Percentiles rank a stretch among this genome's conserved stretches.
phyloP scores from a whole-genome alignment of 2,329 filamentous ascomycete species.

The Aspergillus aculeatus region DNA sequence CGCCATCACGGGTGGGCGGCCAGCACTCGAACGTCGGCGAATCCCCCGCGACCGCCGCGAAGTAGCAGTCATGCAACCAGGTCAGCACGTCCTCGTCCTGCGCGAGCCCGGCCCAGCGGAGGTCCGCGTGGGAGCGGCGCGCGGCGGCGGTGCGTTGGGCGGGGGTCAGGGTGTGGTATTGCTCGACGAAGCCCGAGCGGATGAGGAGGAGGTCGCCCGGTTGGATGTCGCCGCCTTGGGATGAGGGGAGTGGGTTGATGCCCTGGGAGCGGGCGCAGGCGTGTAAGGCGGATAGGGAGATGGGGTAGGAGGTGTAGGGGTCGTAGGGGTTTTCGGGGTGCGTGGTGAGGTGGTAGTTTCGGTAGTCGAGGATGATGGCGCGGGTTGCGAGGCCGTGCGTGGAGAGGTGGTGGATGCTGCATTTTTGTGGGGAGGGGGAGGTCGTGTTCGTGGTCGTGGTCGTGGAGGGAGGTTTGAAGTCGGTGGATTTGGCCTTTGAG shows the following conservation, averaged over 20 bases:
- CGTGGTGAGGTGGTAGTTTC: conserved; percentile 48
- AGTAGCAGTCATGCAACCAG: conserved; percentile 70
- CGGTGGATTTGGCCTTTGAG: conserved; percentile 33
- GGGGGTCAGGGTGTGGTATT: conserved; percentile 50
- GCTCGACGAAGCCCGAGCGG: conserved; percentile 62
- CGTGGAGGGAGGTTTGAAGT: conserved; percentile 31
- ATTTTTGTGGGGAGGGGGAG: conserved; percentile 20
- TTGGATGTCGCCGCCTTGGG: conserved; percentile 55
- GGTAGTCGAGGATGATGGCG: conserved; percentile 46
- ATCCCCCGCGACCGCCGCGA: conserved; percentile 65
- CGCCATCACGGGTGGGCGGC: conserved; percentile 45
- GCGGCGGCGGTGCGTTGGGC: conserved; percentile 35
- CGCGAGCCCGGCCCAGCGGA: conserved; percentile 51
- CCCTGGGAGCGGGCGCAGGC: conserved; percentile 60
- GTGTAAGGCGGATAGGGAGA: conserved; percentile 56
- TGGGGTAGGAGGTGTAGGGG: conserved; percentile 54
- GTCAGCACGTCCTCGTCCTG: conserved; percentile 57
- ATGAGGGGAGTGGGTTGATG: conserved; percentile 58
- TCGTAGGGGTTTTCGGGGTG: conserved; percentile 53
- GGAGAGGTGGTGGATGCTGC: conserved; percentile 46
- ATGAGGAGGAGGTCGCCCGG: conserved; percentile 66
- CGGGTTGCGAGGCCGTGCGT: conserved; percentile 44
- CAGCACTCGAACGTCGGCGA: conserved; percentile 63
- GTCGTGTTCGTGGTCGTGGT: conserved; percentile 24
- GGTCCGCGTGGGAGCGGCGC: conserved; percentile 37